Base-by-base conservation (phyloP, 768 basidiomycete species). In the Trametes maxima region DNA sequence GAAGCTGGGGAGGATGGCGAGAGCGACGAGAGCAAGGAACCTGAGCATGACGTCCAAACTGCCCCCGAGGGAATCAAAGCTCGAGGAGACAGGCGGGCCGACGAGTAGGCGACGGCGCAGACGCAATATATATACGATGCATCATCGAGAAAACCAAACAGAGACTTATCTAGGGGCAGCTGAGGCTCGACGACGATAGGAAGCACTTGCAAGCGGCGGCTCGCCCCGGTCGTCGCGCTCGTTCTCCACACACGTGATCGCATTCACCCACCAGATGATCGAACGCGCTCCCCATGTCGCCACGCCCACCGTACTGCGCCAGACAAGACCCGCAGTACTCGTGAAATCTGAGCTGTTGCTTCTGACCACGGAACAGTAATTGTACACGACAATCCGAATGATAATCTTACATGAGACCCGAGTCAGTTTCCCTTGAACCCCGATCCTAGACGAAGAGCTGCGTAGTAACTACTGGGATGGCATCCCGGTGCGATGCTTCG, bases 401-500 rank as follows among this genome's bases (percentile, higher is more conserved):
- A 33, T 33, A 8, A 33, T 33, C 3, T 33, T 33, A 33, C 28
- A 8, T 3, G 28, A 33, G 8, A 33, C 28, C 28, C 28, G 28
- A 3, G 8, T 8, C 28, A 33, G 8, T 33, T 33, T 33, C 28
- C 28, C 28, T 33, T 33, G 28, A 33, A 33, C 28, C 28, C 28
- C 8, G 28, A 33, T 33, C 28, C 8, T 33, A 8, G 8, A 33
- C 8, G 4, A 33, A 3, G 28, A 33, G n/a, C n/a, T n/a, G n/a
- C n/a, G n/a, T n/a, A n/a, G n/a, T n/a, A n/a, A n/a, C 33, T 36
- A 50, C 22, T 36, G 46, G 5, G 48, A 47, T 24, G 51, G 51
- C 62, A 47, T 51, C n/a, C 59, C 67, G 0, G 69, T 72, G 24
- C 67, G 65, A 44, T 47, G 61, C 61, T 58, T 73, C 21, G 72